These are phyloP conservation scores for Chenopodium formosanum DNA, from an alignment of 148 eudicot species.

Conservation along the genomic window DNA sequence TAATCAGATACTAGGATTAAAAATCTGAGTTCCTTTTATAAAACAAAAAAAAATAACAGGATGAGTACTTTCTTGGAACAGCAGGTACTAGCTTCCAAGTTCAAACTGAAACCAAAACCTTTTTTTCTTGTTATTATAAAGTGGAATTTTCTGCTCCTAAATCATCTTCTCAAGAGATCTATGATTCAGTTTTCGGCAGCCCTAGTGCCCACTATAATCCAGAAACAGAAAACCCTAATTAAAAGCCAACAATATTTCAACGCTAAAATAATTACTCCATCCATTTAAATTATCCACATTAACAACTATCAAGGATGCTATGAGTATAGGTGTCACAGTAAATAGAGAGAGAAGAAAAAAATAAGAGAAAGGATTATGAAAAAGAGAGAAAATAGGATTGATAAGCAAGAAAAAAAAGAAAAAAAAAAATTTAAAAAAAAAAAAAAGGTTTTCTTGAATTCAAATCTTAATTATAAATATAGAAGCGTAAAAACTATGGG, in stretches of 20 bases:
- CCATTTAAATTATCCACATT: neutral
- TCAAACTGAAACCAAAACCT: neutral
- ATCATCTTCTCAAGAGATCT: neutral
- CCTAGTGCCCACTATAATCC: neutral
- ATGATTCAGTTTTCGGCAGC: neutral
- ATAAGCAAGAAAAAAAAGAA: neutral
- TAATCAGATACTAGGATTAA: neutral
- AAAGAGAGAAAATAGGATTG: neutral
- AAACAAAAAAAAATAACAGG: neutral
- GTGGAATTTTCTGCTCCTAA: neutral
- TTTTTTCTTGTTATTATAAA: neutral
- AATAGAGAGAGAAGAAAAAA: neutral
- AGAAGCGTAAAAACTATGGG: neutral
- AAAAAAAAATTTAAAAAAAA: no score
- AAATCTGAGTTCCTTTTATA: neutral
- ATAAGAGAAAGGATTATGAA: no score
- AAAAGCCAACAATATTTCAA: neutral
- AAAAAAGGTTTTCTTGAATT: neutral
- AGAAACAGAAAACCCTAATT: neutral
- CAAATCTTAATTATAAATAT: no score
- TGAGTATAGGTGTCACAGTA: neutral
- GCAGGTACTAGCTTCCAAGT: neutral
- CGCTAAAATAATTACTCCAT: neutral
- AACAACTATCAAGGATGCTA: neutral
- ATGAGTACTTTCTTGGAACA: neutral